Evolutionary conservation across 345 rosid genomes (phyloP).

Genomic region (Rhizophora apiculata): DNA sequence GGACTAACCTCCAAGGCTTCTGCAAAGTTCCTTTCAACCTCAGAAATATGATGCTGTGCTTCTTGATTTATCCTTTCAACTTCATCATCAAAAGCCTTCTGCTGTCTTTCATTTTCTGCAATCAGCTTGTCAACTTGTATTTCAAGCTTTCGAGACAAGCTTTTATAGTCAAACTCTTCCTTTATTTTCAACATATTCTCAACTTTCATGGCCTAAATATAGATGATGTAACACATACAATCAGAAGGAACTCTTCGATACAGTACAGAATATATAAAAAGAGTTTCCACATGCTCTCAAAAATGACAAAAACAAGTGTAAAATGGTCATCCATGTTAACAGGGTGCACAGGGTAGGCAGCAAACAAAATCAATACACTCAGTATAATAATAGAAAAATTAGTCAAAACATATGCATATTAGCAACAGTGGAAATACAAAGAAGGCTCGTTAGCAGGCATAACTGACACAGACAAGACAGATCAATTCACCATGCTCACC

Average conservation of each 20-base stretch:
- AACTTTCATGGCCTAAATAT: conserved; percentile 32
- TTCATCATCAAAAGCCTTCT: conserved; percentile 30
- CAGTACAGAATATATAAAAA: not conserved
- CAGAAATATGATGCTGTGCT: conserved; percentile 31
- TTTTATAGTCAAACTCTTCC: conserved; percentile 37
- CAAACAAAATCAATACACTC: too few species aligned
- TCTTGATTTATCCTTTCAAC: conserved; percentile 32
- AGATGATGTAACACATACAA: not conserved
- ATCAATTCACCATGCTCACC: conserved; percentile 15
- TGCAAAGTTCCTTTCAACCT: conserved; percentile 33
- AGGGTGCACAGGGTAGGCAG: too few species aligned
- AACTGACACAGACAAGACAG: not conserved
- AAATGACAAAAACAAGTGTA: not conserved
- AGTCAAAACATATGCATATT: not conserved
- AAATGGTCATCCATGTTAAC: not conserved
- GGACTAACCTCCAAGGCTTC: conserved; percentile 34
- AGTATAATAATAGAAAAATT: not conserved
- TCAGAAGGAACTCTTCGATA: not conserved
- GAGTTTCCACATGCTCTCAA: not conserved
- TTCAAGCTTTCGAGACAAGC: conserved; percentile 33
- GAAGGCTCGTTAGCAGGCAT: conserved; percentile 1
- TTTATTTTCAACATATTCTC: conserved; percentile 37
- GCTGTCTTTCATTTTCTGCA: conserved; percentile 33
- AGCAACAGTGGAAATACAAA: not conserved
- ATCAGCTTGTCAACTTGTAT: conserved; percentile 38